Evolutionary conservation across 2,329 filamentous ascomycete genomes (phyloP).

Genomic region (Didymosphaeria variabile): DNA sequence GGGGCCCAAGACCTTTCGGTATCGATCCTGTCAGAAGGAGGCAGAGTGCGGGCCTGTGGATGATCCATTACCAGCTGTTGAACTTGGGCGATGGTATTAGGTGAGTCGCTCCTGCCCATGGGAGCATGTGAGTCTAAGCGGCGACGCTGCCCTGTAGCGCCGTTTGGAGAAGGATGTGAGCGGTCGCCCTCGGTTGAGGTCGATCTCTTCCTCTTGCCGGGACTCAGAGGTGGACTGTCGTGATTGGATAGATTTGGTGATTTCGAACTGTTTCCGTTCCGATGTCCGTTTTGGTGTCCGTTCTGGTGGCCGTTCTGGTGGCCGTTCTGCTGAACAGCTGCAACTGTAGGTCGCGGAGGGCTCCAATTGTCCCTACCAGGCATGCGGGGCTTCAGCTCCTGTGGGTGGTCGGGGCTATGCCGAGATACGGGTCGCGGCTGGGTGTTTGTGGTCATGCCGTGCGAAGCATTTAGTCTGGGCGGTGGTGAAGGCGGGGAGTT

Average conservation of each 20-base stretch:
- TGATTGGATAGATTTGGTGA: conserved; percentile 32
- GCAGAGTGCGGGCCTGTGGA: conserved; percentile 33
- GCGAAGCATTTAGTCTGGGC: conserved; percentile 26
- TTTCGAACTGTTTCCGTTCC: conserved; percentile 32
- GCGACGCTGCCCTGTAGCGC: conserved; percentile 47
- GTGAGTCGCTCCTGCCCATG: conserved; percentile 46
- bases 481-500: conserved; percentile 35
- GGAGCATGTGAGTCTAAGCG: conserved; percentile 45
- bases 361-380: conserved; percentile 31
- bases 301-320: neutral
- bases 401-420: conserved; percentile 20
- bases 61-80: conserved; percentile 33
- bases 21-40: conserved; percentile 38
- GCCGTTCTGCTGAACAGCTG: conserved; percentile 12
- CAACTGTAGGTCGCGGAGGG: conserved; percentile 24
- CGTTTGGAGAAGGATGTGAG: conserved; percentile 49
- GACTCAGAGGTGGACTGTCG: conserved; percentile 36
- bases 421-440: conserved; percentile 26
- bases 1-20: conserved; percentile 41
- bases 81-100: conserved; percentile 24
- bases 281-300: conserved; percentile 21
- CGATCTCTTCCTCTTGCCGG: conserved; percentile 73
- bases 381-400: conserved; percentile 31
- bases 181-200: conserved; percentile 59
- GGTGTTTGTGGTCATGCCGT: conserved; percentile 29